Evolutionary conservation across 1,284 basidiomycete species (phyloP).

Genomic region (Acaromyces ingoldii): DNA sequence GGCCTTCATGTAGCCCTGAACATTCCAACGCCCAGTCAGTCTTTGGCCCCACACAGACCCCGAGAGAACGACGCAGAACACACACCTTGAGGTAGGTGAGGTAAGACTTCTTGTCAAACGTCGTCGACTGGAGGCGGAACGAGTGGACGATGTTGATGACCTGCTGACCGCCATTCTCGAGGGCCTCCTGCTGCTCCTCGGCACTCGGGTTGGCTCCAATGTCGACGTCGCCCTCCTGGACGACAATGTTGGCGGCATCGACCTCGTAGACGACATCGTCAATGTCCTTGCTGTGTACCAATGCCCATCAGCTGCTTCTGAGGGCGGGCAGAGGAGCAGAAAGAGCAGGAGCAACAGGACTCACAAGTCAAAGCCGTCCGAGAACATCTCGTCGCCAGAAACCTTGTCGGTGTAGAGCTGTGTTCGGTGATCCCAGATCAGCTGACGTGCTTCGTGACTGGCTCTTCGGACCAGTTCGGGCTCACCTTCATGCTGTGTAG

Average conservation of each 20-base stretch:
- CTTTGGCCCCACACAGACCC: neutral
- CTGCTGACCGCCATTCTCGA: slow-evolving; percentile 68
- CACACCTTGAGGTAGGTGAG: slow-evolving; percentile 70
- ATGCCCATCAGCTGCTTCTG: too few species aligned
- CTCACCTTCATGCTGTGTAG: too few species aligned
- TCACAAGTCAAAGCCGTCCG: slow-evolving; percentile 16
- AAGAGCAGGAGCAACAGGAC: too few species aligned
- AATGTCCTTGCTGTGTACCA: slow-evolving; percentile 72
- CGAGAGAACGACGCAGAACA: neutral
- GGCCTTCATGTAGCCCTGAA: slow-evolving; percentile 70
- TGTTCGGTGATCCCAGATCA: slow-evolving; percentile 57
- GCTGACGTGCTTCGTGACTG: too few species aligned
- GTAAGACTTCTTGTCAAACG: slow-evolving; percentile 90
- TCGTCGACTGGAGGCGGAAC: slow-evolving; percentile 77
- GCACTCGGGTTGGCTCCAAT: slow-evolving; percentile 70
- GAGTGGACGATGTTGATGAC: slow-evolving; percentile 93
- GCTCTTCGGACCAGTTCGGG: too few species aligned
- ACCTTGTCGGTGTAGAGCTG: slow-evolving; percentile 68
- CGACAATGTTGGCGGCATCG: slow-evolving; percentile 68
- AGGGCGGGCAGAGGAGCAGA: too few species aligned
- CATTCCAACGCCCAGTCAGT: neutral
- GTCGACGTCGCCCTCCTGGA: slow-evolving; percentile 81
- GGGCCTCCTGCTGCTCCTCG: slow-evolving; percentile 76
- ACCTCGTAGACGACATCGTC: slow-evolving; percentile 87
- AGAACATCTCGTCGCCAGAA: slow-evolving; percentile 75